A percentile compares a stretch with the other conserved stretches of the same genome.
Conservation (phyloP, 148 eudicot genomes). For the Selenicereus undatus region DNA sequence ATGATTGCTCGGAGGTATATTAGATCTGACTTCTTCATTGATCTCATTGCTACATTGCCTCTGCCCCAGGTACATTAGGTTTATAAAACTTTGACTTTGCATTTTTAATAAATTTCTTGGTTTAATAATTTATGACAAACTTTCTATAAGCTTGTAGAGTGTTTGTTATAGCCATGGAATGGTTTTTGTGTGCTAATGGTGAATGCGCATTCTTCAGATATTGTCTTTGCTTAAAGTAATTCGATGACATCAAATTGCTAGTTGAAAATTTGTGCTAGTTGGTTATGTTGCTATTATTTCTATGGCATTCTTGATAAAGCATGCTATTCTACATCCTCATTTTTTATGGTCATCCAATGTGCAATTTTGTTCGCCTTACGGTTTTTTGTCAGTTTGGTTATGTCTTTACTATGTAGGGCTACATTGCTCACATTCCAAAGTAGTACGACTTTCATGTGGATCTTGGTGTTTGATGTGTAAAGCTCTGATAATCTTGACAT, state of each 20-base stretch:
- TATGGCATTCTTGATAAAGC: too few species aligned
- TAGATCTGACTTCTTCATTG: slow-evolving; percentile 72
- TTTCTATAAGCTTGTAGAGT: not conserved
- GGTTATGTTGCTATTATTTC: too few species aligned
- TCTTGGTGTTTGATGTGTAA: not conserved
- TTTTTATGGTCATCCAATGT: not conserved
- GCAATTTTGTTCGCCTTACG: not conserved
- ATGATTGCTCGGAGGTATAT: slow-evolving; percentile 82
- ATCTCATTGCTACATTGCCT: slow-evolving; percentile 92
- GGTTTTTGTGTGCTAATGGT: too few species aligned
- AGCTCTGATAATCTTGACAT: not conserved
- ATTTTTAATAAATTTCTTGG: not conserved
- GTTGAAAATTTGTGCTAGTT: too few species aligned
- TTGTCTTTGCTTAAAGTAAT: too few species aligned
- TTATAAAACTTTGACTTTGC: not conserved
- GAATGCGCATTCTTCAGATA: too few species aligned
- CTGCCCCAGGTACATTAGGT: slow-evolving; percentile 77
- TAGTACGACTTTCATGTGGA: not conserved
- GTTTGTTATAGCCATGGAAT: too few species aligned
- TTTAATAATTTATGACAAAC: not conserved
- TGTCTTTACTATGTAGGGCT: not conserved
- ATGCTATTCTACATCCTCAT: too few species aligned
- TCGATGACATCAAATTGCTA: too few species aligned
- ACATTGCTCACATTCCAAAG: not conserved
- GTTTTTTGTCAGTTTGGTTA: not conserved